Base-by-base conservation (phyloP, 768 basidiomycete species). In the Auriscalpium microsporum region DNA sequence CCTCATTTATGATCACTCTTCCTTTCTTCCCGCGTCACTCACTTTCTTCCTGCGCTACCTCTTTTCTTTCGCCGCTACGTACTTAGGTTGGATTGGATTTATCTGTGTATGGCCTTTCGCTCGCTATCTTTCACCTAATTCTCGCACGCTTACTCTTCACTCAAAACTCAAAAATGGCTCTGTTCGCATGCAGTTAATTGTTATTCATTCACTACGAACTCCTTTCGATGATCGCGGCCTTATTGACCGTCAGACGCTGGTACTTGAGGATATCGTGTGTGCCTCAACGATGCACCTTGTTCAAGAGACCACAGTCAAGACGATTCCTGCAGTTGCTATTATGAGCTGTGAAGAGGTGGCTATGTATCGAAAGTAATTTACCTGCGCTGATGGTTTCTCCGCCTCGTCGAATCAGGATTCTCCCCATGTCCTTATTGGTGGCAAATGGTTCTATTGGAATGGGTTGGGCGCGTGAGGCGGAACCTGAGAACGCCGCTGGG, bases 351-450 rank as follows among this genome's bases (percentile, higher is more conserved):
- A 10, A 37, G 8, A 19, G 50, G 17, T 1, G 3, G 1, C 8
- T 4, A 17, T 28, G n/a, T 0, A 2, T 21, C 19, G n/a, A 10
- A 53, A 37, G 17, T 5, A 11, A 53, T 75, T 51, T 61, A 86
- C 94, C 94, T 46, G 94, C 94, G 40, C 85, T 92, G 57, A 99
- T 88, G 0, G 96, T 97, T 72, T 97, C 94, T 0, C 96, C 96
- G 34, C 83, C 84, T 53, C 95, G 74, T 45, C 96, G 75, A 56
- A 99, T 75, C 59, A 99, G 66, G 50, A 99, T 79, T 48, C 96
- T 74, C 0, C 96, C 96, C 96, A 98, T 96, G 54, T 94, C 90
- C 70, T 98, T 99, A 72, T 94, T 98, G 8, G 72, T 72, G 1
- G 82, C 70, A 62, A 96, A 95, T 1, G 89, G 79, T 66, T 98